Percentiles rank a stretch among this genome's conserved stretches.
phyloP scores from a whole-genome alignment of 441 rosid genomes.

The Rhodomyrtus psidioides region DNA sequence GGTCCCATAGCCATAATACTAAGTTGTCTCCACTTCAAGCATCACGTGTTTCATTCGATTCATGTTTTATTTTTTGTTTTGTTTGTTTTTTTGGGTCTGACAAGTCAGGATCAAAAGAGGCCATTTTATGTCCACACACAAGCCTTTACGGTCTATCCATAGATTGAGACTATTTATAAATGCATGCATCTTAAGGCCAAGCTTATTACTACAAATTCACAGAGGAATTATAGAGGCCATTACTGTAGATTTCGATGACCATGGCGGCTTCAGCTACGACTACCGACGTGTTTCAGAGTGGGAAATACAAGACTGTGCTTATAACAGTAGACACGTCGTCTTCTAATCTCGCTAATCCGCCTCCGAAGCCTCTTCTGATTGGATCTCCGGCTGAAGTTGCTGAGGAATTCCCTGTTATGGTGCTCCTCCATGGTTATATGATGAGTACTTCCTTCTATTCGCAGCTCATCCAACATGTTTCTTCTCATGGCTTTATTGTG shows the following conservation, averaged over 20 bases:
- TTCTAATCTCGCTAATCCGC: conserved; percentile 10
- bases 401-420: conserved; percentile 54
- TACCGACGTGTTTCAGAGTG: conserved; percentile 33
- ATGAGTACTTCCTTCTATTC: conserved; percentile 72
- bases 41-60: neutral
- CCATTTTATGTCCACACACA: neutral
- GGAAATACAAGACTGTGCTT: conserved; percentile 43
- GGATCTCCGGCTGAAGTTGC: conserved; percentile 40
- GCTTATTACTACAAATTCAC: neutral
- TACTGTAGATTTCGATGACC: neutral
- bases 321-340: conserved; percentile 19
- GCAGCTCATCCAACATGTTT: conserved; percentile 67
- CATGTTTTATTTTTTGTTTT: neutral
- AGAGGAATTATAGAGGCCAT: neutral
- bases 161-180: neutral
- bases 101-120: neutral
- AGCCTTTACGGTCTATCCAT: neutral
- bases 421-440: conserved; percentile 78
- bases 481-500: conserved; percentile 87
- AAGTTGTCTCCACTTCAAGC: neutral
- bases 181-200: neutral
- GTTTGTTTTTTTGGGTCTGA: too few species aligned
- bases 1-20: neutral
- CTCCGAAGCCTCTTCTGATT: conserved; percentile 68
- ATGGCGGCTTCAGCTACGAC: neutral